Conservation (phyloP, 2,329 filamentous ascomycete species). For the Cercospora sojina region DNA sequence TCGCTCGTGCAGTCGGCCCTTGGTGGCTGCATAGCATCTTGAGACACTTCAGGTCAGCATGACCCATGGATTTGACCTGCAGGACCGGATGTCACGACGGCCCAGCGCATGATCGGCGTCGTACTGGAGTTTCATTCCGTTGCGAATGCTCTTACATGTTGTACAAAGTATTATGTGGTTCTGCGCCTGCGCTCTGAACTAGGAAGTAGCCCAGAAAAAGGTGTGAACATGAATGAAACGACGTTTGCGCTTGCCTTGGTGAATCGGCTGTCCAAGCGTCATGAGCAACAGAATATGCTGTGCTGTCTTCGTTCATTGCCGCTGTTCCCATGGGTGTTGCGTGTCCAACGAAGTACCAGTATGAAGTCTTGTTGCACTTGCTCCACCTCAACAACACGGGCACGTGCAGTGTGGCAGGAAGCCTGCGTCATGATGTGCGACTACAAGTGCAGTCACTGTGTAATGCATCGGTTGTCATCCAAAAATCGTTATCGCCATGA, state of each 20-base stretch:
- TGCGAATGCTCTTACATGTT: background rate
- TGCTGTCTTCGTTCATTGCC: background rate
- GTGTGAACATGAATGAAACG: background rate
- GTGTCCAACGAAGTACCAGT: background rate
- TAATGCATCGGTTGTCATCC: background rate
- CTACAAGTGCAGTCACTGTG: background rate
- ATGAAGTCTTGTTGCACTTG: background rate
- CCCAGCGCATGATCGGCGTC: background rate
- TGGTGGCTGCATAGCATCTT: background rate
- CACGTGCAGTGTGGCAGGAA: background rate
- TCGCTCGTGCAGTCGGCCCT: background rate
- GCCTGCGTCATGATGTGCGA: background rate
- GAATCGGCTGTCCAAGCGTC: background rate
- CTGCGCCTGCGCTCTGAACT: background rate
- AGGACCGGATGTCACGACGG: background rate
- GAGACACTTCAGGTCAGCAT: background rate
- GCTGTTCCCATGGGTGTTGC: background rate
- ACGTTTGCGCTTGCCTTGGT: background rate
- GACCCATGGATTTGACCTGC: background rate
- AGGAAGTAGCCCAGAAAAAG: background rate
- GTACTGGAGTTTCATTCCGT: background rate
- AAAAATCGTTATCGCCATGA: background rate
- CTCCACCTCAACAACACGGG: background rate
- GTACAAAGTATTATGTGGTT: background rate
- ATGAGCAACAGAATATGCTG: background rate